Evolutionary conservation across 1,284 basidiomycete genomes (phyloP), one percentile per base, ranked within the genome.

Genomic region (Sanghuangporus baumii): DNA sequence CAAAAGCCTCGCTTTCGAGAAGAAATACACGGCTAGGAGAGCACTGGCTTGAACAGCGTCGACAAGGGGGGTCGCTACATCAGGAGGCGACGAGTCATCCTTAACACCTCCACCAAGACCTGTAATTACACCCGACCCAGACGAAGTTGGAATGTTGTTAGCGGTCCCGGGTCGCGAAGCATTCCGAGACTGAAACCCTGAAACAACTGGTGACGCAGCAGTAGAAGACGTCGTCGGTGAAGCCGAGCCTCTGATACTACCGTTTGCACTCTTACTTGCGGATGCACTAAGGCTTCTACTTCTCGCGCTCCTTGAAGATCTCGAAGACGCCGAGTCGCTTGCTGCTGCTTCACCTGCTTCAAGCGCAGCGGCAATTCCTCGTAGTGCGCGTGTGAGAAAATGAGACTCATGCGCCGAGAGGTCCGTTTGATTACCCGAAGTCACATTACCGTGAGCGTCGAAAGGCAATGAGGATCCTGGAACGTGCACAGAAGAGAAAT

Each of bases 41-140:
- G 79, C 82, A 2, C 82, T 82, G 5, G 85, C 85, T 67, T 84
- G 83, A 6, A 86, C 78, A 62, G 83, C 75, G 67, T 86, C 81
- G 60, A 82, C 73, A 61, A 86, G 76, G 50, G 63, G 63, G 38
- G 63, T 61, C 31, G 59, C 63, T 81, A 78, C 68, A 31, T 62
- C 60, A 11, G 47, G 46, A 20, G 18, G 55, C 20, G 12, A 12
- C 37, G 16, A 20, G 14, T 57, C 55, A 16, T 41, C 26, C 12
- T 20, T 18, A 6, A 26, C 37, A 9, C 55, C 55, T 57, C 55
- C 55, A 9, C 55, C 55, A 9, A 57, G 20, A 9, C 55, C 55
- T 20, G 43, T 54, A 12, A 31, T 41, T 7, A 57, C 12, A 8
- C 55, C 37, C 37, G 38, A 41, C 3, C 18, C 34, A 8, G 51